Conservation (phyloP, 192 early-diverging fungal species). For the Allomyces macrogynus region DNA sequence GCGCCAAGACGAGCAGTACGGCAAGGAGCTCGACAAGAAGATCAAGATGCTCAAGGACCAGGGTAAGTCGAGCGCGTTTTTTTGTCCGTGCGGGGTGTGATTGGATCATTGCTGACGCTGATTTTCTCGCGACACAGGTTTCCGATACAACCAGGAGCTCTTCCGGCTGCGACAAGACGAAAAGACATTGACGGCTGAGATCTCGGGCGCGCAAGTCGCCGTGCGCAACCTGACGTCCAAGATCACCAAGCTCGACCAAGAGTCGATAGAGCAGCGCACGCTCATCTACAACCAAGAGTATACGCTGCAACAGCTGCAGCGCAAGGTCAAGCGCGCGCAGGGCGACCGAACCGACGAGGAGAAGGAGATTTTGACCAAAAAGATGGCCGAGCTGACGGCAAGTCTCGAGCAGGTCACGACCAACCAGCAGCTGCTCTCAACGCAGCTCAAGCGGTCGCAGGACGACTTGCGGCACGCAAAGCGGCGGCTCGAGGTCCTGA, state of each 20-base stretch:
- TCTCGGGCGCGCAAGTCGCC: slow-evolving; percentile 27
- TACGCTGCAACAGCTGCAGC: slow-evolving; percentile 38
- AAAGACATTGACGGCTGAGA: slow-evolving; percentile 25
- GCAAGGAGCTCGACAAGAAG: slow-evolving; percentile 28
- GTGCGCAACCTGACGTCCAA: slow-evolving; percentile 22
- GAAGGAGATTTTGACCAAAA: slow-evolving; percentile 23
- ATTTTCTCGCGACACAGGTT: slow-evolving; percentile 12
- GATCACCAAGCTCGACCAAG: slow-evolving; percentile 29
- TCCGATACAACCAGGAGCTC: slow-evolving; percentile 29
- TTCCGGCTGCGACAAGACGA: slow-evolving; percentile 33
- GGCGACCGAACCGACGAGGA: slow-evolving; percentile 43
- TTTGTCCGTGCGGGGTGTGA: not conserved
- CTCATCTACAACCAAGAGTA: slow-evolving; percentile 35
- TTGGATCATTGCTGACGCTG: not conserved
- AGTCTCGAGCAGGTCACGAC: slow-evolving; percentile 19
- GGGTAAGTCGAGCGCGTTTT: slow-evolving; percentile 11
- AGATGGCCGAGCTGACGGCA: slow-evolving; percentile 22
- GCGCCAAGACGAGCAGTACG: slow-evolving; percentile 20
- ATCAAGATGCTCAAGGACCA: slow-evolving; percentile 27
- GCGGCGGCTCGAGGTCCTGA: slow-evolving; percentile 19
- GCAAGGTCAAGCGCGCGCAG: slow-evolving; percentile 31
- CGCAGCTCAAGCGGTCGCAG: slow-evolving; percentile 34
- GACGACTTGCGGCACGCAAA: slow-evolving; percentile 31
- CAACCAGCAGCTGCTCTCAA: slow-evolving; percentile 23
- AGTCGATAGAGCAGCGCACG: slow-evolving; percentile 32